Conservation (phyloP, 1,139 yeast species). For the Meyerozyma guilliermondii region DNA sequence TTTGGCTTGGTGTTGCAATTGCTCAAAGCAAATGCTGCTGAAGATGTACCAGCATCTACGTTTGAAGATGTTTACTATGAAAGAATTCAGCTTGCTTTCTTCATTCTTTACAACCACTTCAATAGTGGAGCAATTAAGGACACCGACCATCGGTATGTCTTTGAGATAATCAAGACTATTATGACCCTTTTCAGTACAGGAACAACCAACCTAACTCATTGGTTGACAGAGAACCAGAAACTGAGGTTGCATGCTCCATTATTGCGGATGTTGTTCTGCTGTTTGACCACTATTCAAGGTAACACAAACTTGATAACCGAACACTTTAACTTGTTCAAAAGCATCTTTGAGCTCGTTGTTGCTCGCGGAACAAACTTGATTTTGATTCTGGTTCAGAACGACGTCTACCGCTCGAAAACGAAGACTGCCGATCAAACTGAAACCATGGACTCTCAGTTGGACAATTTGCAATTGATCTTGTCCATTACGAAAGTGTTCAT, state of each 20-base stretch:
- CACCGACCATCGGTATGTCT: conserved; percentile 21
- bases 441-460: conserved; percentile 42
- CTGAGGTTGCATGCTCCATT: conserved; percentile 46
- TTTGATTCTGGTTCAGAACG: conserved; percentile 54
- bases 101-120: conserved; percentile 48
- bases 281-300: conserved; percentile 39
- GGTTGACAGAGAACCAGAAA: conserved; percentile 34
- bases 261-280: conserved; percentile 51
- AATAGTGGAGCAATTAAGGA: conserved; percentile 21
- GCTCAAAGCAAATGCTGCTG: conserved; percentile 47
- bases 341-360: conserved; percentile 54
- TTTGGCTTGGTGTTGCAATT: conserved; percentile 45
- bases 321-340: conserved; percentile 47
- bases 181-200: conserved; percentile 41
- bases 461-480: conserved; percentile 61
- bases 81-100: conserved; percentile 68
- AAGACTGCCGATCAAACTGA: conserved; percentile 25
- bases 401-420: conserved; percentile 37
- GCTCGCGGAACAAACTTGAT: conserved; percentile 54
- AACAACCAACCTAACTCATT: conserved; percentile 41
- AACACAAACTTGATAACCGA: conserved; percentile 40
- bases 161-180: conserved; percentile 36
- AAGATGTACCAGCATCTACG: conserved; percentile 46
- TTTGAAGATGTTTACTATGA: conserved; percentile 53
- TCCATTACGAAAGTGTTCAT: conserved; percentile 59